Percentiles rank a stretch among this genome's conserved stretches.
These are phyloP conservation scores for Kuraishia hungarica DNA, from an alignment of 805 yeast species.

Conservation along the genomic window DNA sequence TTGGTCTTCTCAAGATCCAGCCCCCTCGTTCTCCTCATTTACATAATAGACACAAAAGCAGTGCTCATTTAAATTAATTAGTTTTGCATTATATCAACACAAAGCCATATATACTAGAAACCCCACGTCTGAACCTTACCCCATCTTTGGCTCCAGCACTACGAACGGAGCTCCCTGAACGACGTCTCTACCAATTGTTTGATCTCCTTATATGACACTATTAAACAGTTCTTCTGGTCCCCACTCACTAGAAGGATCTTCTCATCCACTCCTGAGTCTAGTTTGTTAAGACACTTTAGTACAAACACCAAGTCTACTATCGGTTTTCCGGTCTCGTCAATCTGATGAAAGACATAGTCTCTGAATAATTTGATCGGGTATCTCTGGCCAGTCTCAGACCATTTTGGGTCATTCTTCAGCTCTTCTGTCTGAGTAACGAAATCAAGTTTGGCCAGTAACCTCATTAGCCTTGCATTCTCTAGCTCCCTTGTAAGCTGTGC, in stretches of 20 bases:
- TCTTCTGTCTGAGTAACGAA: constrained; percentile 73
- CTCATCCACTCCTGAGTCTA: constrained; percentile 90
- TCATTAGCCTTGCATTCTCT: constrained; percentile 81
- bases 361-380: constrained; percentile 69
- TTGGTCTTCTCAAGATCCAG: background rate
- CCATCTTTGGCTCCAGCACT: constrained; percentile 3
- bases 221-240: constrained; percentile 79
- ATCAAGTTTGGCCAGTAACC: constrained; percentile 75
- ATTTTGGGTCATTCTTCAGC: constrained; percentile 39
- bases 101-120: constrained; percentile 14
- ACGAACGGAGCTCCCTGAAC: constrained; percentile 38
- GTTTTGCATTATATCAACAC: background rate
- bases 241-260: constrained; percentile 69
- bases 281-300: constrained; percentile 68
- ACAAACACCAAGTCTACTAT: constrained; percentile 78
- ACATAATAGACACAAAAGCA: background rate
- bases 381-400: constrained; percentile 72
- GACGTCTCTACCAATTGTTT: constrained; percentile 61
- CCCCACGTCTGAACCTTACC: background rate
- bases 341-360: constrained; percentile 81
- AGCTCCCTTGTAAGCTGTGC: constrained; percentile 59
- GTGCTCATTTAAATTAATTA: background rate
- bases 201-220: constrained; percentile 79
- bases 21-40: background rate
- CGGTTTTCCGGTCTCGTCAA: constrained; percentile 69